Evolutionary conservation across 805 yeast species (phyloP).

Genomic region (Suhomyces pyralidae): DNA sequence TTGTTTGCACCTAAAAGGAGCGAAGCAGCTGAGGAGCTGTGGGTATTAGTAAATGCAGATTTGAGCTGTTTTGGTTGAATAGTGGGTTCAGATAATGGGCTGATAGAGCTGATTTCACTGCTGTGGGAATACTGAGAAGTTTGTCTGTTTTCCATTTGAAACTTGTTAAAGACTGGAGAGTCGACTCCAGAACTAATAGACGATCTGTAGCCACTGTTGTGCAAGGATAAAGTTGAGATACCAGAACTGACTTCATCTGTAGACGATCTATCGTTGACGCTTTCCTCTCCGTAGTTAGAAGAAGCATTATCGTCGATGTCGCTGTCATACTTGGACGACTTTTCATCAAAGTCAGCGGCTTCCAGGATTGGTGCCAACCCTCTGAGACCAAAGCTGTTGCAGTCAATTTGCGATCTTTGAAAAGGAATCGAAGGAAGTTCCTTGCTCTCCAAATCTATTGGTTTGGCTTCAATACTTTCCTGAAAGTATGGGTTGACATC

Average conservation of each 20-base stretch:
- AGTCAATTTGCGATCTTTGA: slow-evolving; percentile 19
- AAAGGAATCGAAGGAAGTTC: slow-evolving; percentile 9
- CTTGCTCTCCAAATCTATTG: slow-evolving; percentile 6
- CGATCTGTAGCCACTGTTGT: slow-evolving; percentile 35
- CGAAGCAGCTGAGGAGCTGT: slow-evolving; percentile 14
- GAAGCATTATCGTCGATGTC: slow-evolving; percentile 18
- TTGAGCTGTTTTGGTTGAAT: slow-evolving; percentile 1
- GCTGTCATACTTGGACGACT: slow-evolving; percentile 31
- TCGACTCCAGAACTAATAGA: slow-evolving; percentile 35
- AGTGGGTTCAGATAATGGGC: slow-evolving; percentile 13
- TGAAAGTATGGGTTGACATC: slow-evolving; percentile 7
- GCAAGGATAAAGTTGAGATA: slow-evolving; percentile 37
- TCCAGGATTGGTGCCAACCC: slow-evolving; percentile 42
- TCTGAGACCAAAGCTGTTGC: slow-evolving; percentile 22
- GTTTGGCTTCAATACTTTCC: slow-evolving; percentile 14
- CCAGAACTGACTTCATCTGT: slow-evolving; percentile 26
- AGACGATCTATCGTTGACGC: slow-evolving; percentile 14
- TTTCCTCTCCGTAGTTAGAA: slow-evolving; percentile 15
- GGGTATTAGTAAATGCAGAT: slow-evolving; percentile 5
- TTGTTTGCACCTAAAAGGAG: slow-evolving; percentile 7
- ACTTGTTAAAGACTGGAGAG: slow-evolving; percentile 16
- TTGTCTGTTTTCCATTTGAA: slow-evolving; percentile 10
- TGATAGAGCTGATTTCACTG: slow-evolving; percentile 18
- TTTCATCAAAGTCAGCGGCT: slow-evolving; percentile 27
- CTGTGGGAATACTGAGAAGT: slow-evolving; percentile 8